Evolutionary conservation across 2,329 filamentous ascomycete species (phyloP).

Genomic region (Pseudopyrenochaeta lycopersici): DNA sequence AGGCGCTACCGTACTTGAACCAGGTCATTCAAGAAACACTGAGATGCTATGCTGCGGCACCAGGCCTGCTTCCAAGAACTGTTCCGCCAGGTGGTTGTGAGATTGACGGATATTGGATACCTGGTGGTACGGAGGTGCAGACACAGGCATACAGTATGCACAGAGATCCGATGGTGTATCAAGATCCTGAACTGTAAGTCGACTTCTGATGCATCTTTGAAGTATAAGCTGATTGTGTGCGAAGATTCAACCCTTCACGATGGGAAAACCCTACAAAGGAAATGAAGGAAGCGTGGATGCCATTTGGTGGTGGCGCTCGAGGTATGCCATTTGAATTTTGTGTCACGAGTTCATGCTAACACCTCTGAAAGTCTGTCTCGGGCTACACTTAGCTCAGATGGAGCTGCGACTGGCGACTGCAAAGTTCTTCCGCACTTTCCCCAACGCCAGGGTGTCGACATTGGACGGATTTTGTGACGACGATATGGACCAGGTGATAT

Average conservation of each 20-base stretch:
- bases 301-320: constrained; percentile 13
- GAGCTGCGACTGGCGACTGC: constrained; percentile 21
- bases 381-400: constrained; percentile 27
- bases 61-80: constrained; percentile 16
- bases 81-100: constrained; percentile 13
- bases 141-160: constrained; percentile 25
- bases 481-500: background rate
- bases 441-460: constrained; percentile 13
- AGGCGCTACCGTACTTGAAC: constrained; percentile 35
- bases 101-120: constrained; percentile 19
- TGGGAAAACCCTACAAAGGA: constrained; percentile 9
- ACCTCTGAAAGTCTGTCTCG: constrained; percentile 18
- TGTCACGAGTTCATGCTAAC: background rate
- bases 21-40: constrained; percentile 48
- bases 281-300: constrained; percentile 18
- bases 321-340: background rate
- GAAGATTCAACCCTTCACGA: constrained; percentile 15
- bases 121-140: constrained; percentile 7
- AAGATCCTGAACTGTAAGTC: constrained; percentile 14
- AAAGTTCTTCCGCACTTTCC: constrained; percentile 23
- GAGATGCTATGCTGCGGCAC: constrained; percentile 48
- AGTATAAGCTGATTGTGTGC: background rate
- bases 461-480: background rate
- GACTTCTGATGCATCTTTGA: background rate
- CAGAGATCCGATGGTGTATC: constrained; percentile 11